Evolutionary conservation across 1,139 yeast species (phyloP).

Genomic region (Lodderomyces margitis): DNA sequence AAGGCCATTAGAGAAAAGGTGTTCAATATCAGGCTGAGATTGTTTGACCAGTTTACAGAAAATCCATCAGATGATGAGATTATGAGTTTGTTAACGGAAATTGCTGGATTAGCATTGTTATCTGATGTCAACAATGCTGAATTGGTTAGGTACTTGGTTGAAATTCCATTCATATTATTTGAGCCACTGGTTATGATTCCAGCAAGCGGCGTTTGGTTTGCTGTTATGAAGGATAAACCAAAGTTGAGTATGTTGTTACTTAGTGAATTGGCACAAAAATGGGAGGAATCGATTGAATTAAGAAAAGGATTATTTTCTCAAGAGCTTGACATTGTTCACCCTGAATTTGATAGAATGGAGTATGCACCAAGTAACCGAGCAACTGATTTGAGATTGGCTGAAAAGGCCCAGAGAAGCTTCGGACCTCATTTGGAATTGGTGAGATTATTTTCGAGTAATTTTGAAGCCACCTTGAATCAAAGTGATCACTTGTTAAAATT

Average conservation of each 20-base stretch:
- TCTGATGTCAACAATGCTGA: slow-evolving; percentile 49
- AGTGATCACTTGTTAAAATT: slow-evolving; percentile 69
- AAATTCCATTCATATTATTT: slow-evolving; percentile 68
- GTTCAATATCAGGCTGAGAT: slow-evolving; percentile 12
- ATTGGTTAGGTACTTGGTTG: slow-evolving; percentile 57
- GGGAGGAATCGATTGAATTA: slow-evolving; percentile 66
- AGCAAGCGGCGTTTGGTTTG: slow-evolving; percentile 78
- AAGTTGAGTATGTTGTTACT: slow-evolving; percentile 59
- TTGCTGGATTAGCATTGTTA: slow-evolving; percentile 48
- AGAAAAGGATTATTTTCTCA: slow-evolving; percentile 66
- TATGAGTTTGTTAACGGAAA: slow-evolving; percentile 45
- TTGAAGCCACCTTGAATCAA: slow-evolving; percentile 76
- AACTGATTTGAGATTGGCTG: slow-evolving; percentile 53
- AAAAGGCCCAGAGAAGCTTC: slow-evolving; percentile 47
- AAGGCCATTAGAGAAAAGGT: slow-evolving; percentile 24
- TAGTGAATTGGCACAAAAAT: slow-evolving; percentile 63
- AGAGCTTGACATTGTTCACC: slow-evolving; percentile 54
- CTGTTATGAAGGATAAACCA: slow-evolving; percentile 66
- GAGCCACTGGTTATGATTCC: slow-evolving; percentile 60
- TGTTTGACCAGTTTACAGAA: slow-evolving; percentile 9
- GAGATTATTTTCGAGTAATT: slow-evolving; percentile 70
- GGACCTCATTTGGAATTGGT: slow-evolving; percentile 75
- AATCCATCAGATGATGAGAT: slow-evolving; percentile 26
- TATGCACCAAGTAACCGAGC: slow-evolving; percentile 81
- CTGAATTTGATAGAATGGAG: slow-evolving; percentile 78